Base-by-base conservation (phyloP, 306 rosid species). In the Styphnolobium japonicum region DNA sequence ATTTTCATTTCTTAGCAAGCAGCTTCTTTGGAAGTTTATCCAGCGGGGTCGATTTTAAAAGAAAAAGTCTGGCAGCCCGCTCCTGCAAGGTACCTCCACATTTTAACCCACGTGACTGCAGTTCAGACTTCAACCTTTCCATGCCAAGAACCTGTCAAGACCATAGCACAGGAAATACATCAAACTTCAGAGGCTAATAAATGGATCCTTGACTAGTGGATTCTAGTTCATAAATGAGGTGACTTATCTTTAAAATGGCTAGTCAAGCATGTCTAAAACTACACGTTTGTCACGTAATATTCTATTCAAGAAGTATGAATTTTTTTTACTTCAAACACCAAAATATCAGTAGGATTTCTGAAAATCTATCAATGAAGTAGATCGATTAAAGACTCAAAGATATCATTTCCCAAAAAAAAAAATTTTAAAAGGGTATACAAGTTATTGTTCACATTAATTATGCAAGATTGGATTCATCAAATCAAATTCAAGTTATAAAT, bases 41-140 rank as follows among this genome's bases (percentile, higher is more conserved):
- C 75, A 88, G 64, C 0, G 98, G 90, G 5, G 93, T 91, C 4
- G 92, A 83, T 80, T 96, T 96, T 33, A 96, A 86, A 66, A 96
- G 85, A 86, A 91, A 96, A 77, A 96, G 96, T 87, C 99, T 89
- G 14, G 92, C 92, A 48, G 97, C 97, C 11, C 97, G 98, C 88
- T 93, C 98, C 69, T 86, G 88, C 81, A 93, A 68, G 23, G 98
- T 89, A 34, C 99, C 99, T 33, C 99, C 99, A 34, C 97, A 96
- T 86, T 96, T 96, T 36, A 96, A 75, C 8, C 99, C 99, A 9
- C 61, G 84, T 0, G 83, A 85, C 85, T 91, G 98, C 80, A 96
- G 85, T 82, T 93, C 99, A 14, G 83, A 62, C 85, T 93, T 96
- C 29, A 96, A 88, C 71, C 85, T 91, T 74, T 93, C 98, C 86